Base-by-base conservation (phyloP, 305 asterid genomes). In the Rubia tinctorum region DNA sequence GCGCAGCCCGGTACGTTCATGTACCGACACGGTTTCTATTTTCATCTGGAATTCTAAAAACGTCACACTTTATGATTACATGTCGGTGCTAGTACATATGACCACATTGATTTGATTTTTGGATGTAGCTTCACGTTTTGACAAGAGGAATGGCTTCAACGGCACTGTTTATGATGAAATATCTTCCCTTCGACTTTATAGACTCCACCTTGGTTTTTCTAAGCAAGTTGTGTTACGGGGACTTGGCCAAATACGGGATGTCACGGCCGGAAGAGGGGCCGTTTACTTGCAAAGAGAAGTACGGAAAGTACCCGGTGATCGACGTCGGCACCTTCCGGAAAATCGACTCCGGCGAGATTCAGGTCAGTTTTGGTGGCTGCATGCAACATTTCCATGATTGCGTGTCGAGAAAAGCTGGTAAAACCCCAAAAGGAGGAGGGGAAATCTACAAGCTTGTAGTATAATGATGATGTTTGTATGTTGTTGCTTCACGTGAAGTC, bases 241-340 rank as follows among this genome's bases (percentile, higher is more conserved):
- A 92, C 53, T 73, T 84, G 47, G 60, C 73, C 20, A 81, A 78
- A 45, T 82, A 72, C 73, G 95, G 96, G 3, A 83, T 90, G 37
- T 60, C 71, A 72, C 82, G 87, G 80, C 95, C 96, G 7, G 53
- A 80, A 43, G 89, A 81, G 65, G 97, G 91, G 1, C 96, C 95
- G 3, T 88, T 85, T 47, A 2, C 82, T 30, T 68, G 72, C 71
- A 90, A 85, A 72, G 55, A 34, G 10, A 84, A 88, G 71, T 67
- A 77, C 63, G 98, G 98, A 0, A 92, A 90, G 62, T 88, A 89
- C 71, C 97, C 96, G 0, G 74, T 92, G 2, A 8, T 90, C 45
- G 94, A 92, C 56, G 84, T 84, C 47, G 98, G 97, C 20, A 86
- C 97, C 37, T 0, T 72, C 47, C 37, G 6, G 42, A 88, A 89